These are phyloP conservation scores for Alternaria brassicae DNA, from an alignment of 2,329 filamentous ascomycete species.

Conservation along the genomic window DNA sequence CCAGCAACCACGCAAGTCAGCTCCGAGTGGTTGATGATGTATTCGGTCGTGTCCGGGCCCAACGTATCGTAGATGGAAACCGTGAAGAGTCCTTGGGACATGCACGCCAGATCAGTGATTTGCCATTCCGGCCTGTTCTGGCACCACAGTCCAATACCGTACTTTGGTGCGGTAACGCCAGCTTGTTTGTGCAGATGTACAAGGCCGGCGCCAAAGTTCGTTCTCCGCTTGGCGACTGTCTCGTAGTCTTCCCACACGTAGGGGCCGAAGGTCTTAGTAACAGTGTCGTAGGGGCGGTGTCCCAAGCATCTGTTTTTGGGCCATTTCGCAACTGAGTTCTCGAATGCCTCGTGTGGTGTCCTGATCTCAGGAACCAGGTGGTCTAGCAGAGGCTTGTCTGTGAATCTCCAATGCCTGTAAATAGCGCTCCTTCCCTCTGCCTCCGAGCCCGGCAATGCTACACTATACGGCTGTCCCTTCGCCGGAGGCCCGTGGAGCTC, in stretches of 20 bases:
- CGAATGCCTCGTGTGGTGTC: slow-evolving; percentile 83
- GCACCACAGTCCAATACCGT: slow-evolving; percentile 83
- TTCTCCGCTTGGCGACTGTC: slow-evolving; percentile 78
- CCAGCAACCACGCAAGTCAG: slow-evolving; percentile 79
- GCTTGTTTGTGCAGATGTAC: slow-evolving; percentile 79
- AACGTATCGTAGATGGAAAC: slow-evolving; percentile 97
- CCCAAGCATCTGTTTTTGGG: slow-evolving; percentile 79
- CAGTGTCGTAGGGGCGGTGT: slow-evolving; percentile 77
- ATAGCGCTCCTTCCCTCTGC: slow-evolving; percentile 74
- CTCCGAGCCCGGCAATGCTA: slow-evolving; percentile 78
- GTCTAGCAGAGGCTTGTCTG: slow-evolving; percentile 65
- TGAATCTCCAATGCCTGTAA: slow-evolving; percentile 84
- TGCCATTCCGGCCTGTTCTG: slow-evolving; percentile 91
- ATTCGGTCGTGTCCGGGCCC: slow-evolving; percentile 88
- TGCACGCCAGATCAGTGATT: slow-evolving; percentile 82
- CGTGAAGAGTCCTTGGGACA: slow-evolving; percentile 85
- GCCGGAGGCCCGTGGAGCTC: slow-evolving; percentile 70
- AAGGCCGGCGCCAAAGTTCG: slow-evolving; percentile 84
- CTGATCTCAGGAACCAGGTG: slow-evolving; percentile 66
- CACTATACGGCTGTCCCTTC: slow-evolving; percentile 77
- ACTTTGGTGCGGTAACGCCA: slow-evolving; percentile 69
- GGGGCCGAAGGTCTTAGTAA: slow-evolving; percentile 74
- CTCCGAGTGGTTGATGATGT: slow-evolving; percentile 90
- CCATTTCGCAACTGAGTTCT: slow-evolving; percentile 65
- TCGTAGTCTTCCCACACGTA: slow-evolving; percentile 86